Conservation (phyloP, 805 yeast genomes). For the Starmerella bombi region DNA sequence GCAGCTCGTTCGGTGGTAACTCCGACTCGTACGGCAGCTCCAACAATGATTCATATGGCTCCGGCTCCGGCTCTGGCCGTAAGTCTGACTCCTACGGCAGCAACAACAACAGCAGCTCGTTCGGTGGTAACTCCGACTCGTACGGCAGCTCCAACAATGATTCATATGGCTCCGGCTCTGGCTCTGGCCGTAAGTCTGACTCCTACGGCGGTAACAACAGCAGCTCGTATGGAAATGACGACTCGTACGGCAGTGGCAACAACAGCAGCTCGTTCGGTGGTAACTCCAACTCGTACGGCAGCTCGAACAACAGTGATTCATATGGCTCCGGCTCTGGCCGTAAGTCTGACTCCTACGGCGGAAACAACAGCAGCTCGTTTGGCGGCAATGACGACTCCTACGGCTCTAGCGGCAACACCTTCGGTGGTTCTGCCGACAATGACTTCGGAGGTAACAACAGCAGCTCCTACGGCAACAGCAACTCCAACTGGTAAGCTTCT, state of each 20-base stretch:
- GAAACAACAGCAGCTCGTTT: constrained; percentile 8
- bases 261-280: constrained; percentile 12
- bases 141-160: constrained; percentile 24
- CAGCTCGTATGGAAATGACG: constrained; percentile 22
- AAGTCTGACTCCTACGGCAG: constrained; percentile 24
- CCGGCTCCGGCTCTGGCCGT: no score
- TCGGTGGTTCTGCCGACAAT: no score
- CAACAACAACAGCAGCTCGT: constrained; percentile 13
- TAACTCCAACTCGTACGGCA: constrained; percentile 25
- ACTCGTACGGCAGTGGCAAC: constrained; percentile 22
- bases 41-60: no score
- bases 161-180: constrained; percentile 24
- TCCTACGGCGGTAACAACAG: constrained; percentile 25
- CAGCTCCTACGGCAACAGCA: constrained; percentile 22
- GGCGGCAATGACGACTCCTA: constrained; percentile 22
- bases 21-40: constrained; percentile 4
- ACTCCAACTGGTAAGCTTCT: constrained; percentile 25
- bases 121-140: constrained; percentile 20
- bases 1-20: constrained; percentile 13
- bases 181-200: constrained; percentile 20
- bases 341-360: constrained; percentile 22
- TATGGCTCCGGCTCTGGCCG: constrained; percentile 21
- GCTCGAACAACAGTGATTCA: constrained; percentile 22
- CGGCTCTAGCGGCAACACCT: no score
- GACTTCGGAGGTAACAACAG: constrained; percentile 24